Percentiles rank a stretch among this genome's conserved stretches.
Evolutionary conservation across 345 rosid genomes (phyloP).

Genomic region (Gossypium arboreum): DNA sequence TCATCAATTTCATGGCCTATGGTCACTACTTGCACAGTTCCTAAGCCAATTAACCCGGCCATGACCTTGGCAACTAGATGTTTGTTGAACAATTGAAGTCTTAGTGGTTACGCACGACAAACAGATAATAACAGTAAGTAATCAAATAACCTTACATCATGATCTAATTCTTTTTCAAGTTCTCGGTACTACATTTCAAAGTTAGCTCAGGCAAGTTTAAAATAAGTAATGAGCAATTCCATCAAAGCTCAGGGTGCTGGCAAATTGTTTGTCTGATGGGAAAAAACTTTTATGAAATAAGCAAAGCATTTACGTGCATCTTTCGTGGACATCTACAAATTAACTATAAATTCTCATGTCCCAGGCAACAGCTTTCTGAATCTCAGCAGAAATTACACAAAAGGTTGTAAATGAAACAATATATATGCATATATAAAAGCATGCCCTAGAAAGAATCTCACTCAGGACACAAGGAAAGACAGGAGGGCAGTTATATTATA

Average conservation of each 20-base stretch:
- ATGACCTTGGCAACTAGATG: neutral
- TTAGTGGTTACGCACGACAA: neutral
- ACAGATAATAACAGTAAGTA: neutral
- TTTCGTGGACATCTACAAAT: slow-evolving; percentile 72
- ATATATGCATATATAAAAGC: no score
- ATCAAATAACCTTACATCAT: neutral
- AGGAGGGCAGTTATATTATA: neutral
- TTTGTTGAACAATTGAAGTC: neutral
- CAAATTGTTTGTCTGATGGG: neutral
- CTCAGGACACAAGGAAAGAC: no score
- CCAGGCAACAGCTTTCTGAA: slow-evolving; percentile 82
- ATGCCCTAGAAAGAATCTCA: no score
- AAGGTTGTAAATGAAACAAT: neutral
- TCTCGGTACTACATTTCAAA: neutral
- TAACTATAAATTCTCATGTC: slow-evolving; percentile 88
- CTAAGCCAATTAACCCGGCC: neutral
- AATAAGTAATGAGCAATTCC: neutral
- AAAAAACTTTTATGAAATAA: neutral
- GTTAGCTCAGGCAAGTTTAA: neutral
- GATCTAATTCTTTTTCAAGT: neutral
- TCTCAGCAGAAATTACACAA: slow-evolving; percentile 10
- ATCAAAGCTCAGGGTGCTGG: neutral
- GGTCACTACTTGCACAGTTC: neutral
- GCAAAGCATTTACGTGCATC: slow-evolving; percentile 56
- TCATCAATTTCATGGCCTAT: neutral